These are phyloP conservation scores for Neurospora terricola DNA, from an alignment of 495 filamentous ascomycete species.

Conservation along the genomic window DNA sequence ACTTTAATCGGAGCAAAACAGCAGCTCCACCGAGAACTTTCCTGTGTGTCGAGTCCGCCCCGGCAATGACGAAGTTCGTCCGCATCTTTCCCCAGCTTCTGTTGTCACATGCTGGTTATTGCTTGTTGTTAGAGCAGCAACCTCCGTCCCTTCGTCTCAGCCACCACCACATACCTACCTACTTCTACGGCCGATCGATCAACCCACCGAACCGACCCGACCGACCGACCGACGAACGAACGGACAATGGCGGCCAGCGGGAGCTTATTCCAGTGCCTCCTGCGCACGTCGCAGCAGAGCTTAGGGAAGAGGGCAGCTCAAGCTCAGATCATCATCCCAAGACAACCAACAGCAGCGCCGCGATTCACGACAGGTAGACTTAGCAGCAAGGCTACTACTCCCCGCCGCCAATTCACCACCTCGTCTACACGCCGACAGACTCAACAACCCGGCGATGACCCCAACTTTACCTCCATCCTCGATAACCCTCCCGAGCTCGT, in stretches of 20 bases:
- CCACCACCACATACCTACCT: background rate
- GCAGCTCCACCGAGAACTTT: constrained; percentile 1
- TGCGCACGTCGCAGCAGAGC: background rate
- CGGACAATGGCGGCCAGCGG: background rate
- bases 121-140: background rate
- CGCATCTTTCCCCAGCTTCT: background rate
- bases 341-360: background rate
- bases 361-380: background rate
- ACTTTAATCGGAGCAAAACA: constrained; percentile 10
- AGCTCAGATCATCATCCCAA: background rate
- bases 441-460: constrained; percentile 50
- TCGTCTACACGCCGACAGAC: constrained; percentile 6
- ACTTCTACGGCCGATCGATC: background rate
- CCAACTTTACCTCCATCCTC: constrained; percentile 67
- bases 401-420: constrained; percentile 24
- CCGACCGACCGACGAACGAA: background rate
- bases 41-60: background rate
- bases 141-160: background rate
- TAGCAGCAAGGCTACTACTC: background rate
- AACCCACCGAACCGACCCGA: background rate
- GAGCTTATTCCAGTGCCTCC: background rate
- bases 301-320: background rate
- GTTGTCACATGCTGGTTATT: background rate
- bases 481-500: constrained; percentile 77
- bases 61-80: background rate